Evolutionary conservation across 192 early-diverging fungal genomes (phyloP).

Genomic region (Phycomyces nitens): DNA sequence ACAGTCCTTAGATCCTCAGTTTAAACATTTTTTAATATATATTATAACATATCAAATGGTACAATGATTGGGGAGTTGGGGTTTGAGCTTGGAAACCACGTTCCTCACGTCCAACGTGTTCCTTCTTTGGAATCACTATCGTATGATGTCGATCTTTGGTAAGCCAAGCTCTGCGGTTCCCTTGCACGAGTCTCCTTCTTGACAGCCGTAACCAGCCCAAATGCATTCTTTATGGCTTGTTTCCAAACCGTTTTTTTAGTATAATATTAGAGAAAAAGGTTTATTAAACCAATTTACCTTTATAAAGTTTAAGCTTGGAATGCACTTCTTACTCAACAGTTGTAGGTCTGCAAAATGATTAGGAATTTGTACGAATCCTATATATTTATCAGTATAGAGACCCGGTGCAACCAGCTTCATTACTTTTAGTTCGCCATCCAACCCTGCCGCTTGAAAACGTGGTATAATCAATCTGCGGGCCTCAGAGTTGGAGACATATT

Average conservation of each 20-base stretch:
- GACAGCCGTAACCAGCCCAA: background rate
- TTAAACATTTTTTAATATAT: too few relatives aligned
- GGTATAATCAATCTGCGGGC: background rate
- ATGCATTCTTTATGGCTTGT: background rate
- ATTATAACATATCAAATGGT: conserved; percentile 6
- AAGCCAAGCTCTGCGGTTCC: background rate
- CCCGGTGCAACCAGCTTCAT: conserved; percentile 2
- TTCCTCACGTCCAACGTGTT: conserved; percentile 1
- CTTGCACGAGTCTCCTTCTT: conserved; percentile 6
- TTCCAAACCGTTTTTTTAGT: conserved; percentile 4
- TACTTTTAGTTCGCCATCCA: background rate
- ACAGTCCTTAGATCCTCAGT: too few relatives aligned
- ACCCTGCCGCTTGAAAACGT: background rate
- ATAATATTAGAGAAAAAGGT: background rate
- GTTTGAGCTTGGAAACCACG: conserved; percentile 5
- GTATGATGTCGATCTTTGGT: background rate
- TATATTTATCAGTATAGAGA: background rate
- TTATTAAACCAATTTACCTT: background rate
- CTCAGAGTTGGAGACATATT: background rate
- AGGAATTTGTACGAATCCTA: background rate
- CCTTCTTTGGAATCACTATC: background rate
- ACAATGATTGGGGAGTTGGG: background rate
- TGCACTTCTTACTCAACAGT: background rate
- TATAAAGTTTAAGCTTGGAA: background rate
- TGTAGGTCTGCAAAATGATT: background rate